Evolutionary conservation across 805 yeast genomes (phyloP), one percentile per base, ranked within the genome.

Genomic region (Ogataea saltuana): DNA sequence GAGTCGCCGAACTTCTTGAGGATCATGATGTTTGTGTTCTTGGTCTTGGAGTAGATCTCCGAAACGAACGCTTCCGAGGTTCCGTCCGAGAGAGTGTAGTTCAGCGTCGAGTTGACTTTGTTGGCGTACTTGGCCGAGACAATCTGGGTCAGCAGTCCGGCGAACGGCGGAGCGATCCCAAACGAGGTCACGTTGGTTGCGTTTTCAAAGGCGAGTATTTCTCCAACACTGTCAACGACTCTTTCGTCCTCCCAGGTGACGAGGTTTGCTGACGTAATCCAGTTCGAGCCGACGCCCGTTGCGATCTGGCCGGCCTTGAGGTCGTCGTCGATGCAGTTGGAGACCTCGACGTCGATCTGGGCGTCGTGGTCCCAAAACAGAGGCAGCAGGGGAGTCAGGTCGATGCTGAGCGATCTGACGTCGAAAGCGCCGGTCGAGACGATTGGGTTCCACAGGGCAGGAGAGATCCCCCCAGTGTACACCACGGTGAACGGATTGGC

Each of bases 381-480:
- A 3, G 95, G 93, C 45, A 88, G 64, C 48, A 81, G 71, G 0
- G 85, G 79, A 9, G 91, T 76, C 35, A 88, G 55, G 50, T 88
- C 95, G 34, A 88, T 59, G 44, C 80, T 82, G 50, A 83, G 69
- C n/a, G 83, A 74, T 13, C 79, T 80, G 22, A 88, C 67, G 59
- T 88, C 95, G 64, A 81, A 86, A 0, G 95, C 83, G 45, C 80
- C 75, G 15, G 76, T 72, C 2, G 87, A 81, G 6, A 88, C 95
- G 48, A 85, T 78, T 3, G 95, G 88, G 38, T 75, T 72, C 96
- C 96, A 88, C 35, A 88, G 65, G 4, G 83, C 72, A 1, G 96
- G 95, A 1, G 89, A 76, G 25, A 81, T 65, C 2, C 95, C 96
- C 6, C 96, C 96, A 1, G 95, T 80, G 65, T 73, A 88, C 12